Conservation (phyloP, 768 basidiomycete species). For the Pulveroboletus sp. region DNA sequence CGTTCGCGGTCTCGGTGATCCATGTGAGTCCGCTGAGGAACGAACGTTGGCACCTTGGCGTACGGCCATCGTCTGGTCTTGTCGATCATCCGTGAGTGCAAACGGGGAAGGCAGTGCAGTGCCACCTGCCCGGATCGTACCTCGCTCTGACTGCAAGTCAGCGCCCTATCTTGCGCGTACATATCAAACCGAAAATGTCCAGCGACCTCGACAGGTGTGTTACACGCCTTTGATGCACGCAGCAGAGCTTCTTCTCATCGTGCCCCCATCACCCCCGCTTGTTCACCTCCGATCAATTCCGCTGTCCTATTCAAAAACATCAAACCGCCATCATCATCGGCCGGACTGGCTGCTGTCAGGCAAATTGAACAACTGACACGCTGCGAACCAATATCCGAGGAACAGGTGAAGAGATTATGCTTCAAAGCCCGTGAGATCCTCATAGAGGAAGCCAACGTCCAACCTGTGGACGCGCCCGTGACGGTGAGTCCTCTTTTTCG, state of each 20-base stretch:
- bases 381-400: slow-evolving; percentile 94
- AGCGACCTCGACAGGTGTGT: slow-evolving; percentile 56
- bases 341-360: slow-evolving; percentile 37
- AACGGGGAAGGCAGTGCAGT: slow-evolving; percentile 22
- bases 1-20: no score
- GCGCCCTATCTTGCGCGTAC: slow-evolving; percentile 23
- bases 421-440: slow-evolving; percentile 94
- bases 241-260: slow-evolving; percentile 12
- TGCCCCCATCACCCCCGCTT: slow-evolving; percentile 20
- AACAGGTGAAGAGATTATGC: slow-evolving; percentile 92
- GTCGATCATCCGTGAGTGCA: slow-evolving; percentile 15
- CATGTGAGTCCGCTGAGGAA: no score
- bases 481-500: slow-evolving; percentile 52
- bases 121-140: slow-evolving; percentile 20
- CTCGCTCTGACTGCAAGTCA: slow-evolving; percentile 28
- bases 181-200: slow-evolving; percentile 36
- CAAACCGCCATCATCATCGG: slow-evolving; percentile 5
- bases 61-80: slow-evolving; percentile 1
- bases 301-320: slow-evolving; percentile 7
- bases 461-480: slow-evolving; percentile 92
- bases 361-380: slow-evolving; percentile 93
- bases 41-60: no score
- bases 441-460: slow-evolving; percentile 97
- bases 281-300: slow-evolving; percentile 24
- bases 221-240: slow-evolving; percentile 29